phyloP scores from a whole-genome alignment of 129 eudicot species.

The Deinandra increscens region DNA sequence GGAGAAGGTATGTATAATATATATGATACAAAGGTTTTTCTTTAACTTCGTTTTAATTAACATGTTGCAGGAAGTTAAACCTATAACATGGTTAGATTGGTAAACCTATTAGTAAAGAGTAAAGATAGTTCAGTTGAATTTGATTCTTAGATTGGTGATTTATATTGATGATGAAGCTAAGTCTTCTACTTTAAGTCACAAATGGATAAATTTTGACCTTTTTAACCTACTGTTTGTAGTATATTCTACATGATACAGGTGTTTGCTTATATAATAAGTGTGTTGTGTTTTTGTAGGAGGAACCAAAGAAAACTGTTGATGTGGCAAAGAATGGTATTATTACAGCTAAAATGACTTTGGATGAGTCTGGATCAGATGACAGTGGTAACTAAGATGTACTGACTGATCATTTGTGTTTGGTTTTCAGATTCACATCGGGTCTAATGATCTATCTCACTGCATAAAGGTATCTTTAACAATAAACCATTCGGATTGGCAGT shows the following conservation, averaged over 20 bases:
- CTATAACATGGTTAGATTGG: too few species aligned
- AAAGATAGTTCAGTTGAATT: too few species aligned
- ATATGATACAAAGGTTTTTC: too few species aligned
- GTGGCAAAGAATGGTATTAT: slow-evolving; percentile 40
- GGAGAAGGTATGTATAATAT: too few species aligned
- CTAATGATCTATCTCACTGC: too few species aligned
- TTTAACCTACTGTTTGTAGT: neutral
- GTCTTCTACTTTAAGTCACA: neutral
- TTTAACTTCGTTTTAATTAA: too few species aligned
- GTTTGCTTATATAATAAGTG: too few species aligned
- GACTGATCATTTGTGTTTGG: neutral
- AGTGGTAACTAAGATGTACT: slow-evolving; percentile 39
- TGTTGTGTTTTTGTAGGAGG: slow-evolving; percentile 10
- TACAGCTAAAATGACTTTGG: slow-evolving; percentile 42
- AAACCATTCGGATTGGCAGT: too few species aligned
- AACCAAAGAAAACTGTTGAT: slow-evolving; percentile 28
- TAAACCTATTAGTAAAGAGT: too few species aligned
- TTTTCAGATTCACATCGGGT: too few species aligned
- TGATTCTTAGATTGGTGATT: slow-evolving; percentile 22
- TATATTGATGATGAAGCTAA: slow-evolving; percentile 31
- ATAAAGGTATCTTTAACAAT: too few species aligned
- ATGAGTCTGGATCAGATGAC: slow-evolving; percentile 46
- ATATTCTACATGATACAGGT: neutral
- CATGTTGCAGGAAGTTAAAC: slow-evolving; percentile 25
- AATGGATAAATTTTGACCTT: neutral